Percentiles rank a stretch among this genome's conserved stretches.
phyloP scores from a whole-genome alignment of 202 grass and related monocot genomes.

The Carex arenaria region DNA sequence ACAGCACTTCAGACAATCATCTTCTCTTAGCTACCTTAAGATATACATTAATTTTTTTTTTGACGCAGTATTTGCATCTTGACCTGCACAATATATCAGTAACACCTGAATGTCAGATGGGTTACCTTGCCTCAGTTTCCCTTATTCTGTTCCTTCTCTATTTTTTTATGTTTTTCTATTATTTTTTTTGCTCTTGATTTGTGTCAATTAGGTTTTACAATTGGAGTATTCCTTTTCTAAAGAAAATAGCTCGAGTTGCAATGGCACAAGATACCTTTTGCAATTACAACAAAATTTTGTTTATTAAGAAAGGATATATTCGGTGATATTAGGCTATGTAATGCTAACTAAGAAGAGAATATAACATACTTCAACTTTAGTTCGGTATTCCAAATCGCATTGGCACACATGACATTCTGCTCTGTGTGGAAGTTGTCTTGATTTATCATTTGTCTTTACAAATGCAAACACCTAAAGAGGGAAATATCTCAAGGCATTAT shows the following conservation, averaged over 20 bases:
- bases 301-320: not conserved
- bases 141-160: not conserved
- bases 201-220: not conserved
- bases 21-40: not conserved
- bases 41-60: not conserved
- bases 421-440: constrained; percentile 47
- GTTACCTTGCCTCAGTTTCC: not conserved
- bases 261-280: not conserved
- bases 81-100: not conserved
- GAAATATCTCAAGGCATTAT: not conserved
- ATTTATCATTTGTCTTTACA: constrained; percentile 63
- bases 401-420: constrained; percentile 94
- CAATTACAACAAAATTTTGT: not conserved
- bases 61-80: not conserved
- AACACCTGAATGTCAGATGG: not conserved
- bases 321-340: not conserved
- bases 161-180: not conserved
- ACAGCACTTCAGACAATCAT: not conserved
- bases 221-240: not conserved
- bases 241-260: not conserved
- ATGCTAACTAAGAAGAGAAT: not conserved
- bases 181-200: not conserved
- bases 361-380: constrained; percentile 72
- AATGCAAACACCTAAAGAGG: constrained; percentile 83
- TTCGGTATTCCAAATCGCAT: constrained; percentile 66